These are phyloP conservation scores for Podaxis pistillaris DNA, from an alignment of 768 basidiomycete species.

Conservation along the genomic window DNA sequence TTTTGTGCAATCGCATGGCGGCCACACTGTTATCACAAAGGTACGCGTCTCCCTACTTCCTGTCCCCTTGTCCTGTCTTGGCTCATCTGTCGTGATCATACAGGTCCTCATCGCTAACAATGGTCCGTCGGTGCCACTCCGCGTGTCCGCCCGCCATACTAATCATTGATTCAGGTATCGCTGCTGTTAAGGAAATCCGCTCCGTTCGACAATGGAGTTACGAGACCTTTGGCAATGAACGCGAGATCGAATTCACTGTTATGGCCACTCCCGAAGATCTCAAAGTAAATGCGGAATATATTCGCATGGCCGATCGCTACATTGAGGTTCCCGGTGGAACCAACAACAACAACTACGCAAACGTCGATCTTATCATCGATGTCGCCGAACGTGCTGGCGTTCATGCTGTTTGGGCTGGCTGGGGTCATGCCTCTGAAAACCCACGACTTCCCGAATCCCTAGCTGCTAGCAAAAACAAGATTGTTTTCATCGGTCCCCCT, in stretches of 20 bases:
- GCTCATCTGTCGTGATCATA: slow-evolving; percentile 13
- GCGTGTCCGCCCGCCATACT: slow-evolving; percentile 15
- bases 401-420: slow-evolving; percentile 99
- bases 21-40: slow-evolving; percentile 98
- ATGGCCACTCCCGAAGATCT: slow-evolving; percentile 99
- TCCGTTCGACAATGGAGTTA: slow-evolving; percentile 99
- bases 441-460: slow-evolving; percentile 94
- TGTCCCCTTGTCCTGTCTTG: background rate
- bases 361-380: slow-evolving; percentile 98
- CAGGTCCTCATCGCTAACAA: slow-evolving; percentile 99
- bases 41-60: slow-evolving; percentile 39
- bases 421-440: slow-evolving; percentile 99
- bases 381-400: slow-evolving; percentile 96
- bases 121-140: slow-evolving; percentile 44
- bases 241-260: slow-evolving; percentile 96
- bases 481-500: slow-evolving; percentile 98
- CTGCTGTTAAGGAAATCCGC: slow-evolving; percentile 98
- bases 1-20: slow-evolving; percentile 88
- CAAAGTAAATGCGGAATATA: slow-evolving; percentile 99
- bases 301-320: slow-evolving; percentile 99
- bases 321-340: slow-evolving; percentile 98
- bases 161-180: slow-evolving; percentile 68
- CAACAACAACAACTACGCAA: slow-evolving; percentile 99
- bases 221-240: slow-evolving; percentile 96
- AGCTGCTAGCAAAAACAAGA: slow-evolving; percentile 88